Percentiles rank a stretch among this genome's conserved stretches.
Evolutionary conservation across 2,329 filamentous ascomycete species (phyloP).

Genomic region (Alternaria sp.): DNA sequence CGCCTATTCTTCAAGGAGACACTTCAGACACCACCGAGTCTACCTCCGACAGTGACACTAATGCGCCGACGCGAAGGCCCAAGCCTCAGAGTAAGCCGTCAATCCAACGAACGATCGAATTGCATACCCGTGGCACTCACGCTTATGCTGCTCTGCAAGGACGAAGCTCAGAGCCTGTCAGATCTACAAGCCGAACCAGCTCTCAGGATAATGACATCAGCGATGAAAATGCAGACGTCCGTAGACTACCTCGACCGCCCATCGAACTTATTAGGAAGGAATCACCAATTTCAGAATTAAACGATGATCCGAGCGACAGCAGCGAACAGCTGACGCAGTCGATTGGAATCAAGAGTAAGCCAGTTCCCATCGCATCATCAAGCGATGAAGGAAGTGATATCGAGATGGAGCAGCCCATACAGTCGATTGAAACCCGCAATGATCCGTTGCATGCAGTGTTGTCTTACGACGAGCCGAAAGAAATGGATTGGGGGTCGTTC

Average conservation of each 20-base stretch:
- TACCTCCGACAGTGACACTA: slow-evolving; percentile 5
- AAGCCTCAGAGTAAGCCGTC: slow-evolving; percentile 3
- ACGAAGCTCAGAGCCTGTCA: slow-evolving; percentile 2
- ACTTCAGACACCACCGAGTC: neutral
- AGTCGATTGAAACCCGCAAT: neutral
- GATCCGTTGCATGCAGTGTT: neutral
- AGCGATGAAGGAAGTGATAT: neutral
- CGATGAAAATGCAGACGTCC: neutral
- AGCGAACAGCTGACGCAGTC: slow-evolving; percentile 7
- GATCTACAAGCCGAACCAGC: neutral
- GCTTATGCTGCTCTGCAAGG: slow-evolving; percentile 37
- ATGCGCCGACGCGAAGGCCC: neutral
- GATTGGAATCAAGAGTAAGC: neutral
- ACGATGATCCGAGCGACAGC: neutral
- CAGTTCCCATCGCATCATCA: neutral
- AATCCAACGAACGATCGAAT: slow-evolving; percentile 19
- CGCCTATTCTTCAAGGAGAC: neutral
- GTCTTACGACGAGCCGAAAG: slow-evolving; percentile 14
- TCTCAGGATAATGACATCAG: slow-evolving; percentile 8
- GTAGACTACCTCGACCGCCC: neutral
- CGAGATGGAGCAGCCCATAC: neutral
- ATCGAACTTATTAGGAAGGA: slow-evolving; percentile 4
- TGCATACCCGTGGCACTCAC: slow-evolving; percentile 28
- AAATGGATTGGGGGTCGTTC: slow-evolving; percentile 21
- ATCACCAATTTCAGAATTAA: neutral